A percentile compares a stretch with the other conserved stretches of the same genome.
These are phyloP conservation scores for Phialocephala subalpina DNA, from an alignment of 2,329 filamentous ascomycete genomes.

Conservation along the genomic window DNA sequence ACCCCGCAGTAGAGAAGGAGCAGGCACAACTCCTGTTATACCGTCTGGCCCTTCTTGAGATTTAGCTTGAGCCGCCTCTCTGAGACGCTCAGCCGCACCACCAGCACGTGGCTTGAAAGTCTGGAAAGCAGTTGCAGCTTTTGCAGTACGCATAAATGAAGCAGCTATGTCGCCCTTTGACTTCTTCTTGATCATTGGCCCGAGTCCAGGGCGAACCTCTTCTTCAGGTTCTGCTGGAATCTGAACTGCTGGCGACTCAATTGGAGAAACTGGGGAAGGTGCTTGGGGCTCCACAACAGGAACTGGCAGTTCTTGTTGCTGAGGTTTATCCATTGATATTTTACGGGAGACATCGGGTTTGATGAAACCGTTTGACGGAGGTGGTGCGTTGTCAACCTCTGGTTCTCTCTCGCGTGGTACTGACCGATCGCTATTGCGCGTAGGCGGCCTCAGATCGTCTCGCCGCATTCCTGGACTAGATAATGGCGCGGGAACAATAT, in stretches of 20 bases:
- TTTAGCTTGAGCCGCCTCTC: slow-evolving; percentile 59
- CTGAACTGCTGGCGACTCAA: slow-evolving; percentile 17
- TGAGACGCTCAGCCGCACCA: slow-evolving; percentile 81
- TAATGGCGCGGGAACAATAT: slow-evolving; percentile 46
- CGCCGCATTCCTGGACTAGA: slow-evolving; percentile 45
- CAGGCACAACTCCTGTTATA: slow-evolving; percentile 87
- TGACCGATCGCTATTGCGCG: slow-evolving; percentile 43
- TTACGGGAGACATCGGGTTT: slow-evolving; percentile 23
- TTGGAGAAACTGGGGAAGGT: not conserved
- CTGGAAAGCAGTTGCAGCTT: slow-evolving; percentile 62
- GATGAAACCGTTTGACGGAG: slow-evolving; percentile 18
- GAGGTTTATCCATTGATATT: not conserved
- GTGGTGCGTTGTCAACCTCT: slow-evolving; percentile 19
- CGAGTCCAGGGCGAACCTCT: slow-evolving; percentile 75
- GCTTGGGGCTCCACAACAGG: not conserved
- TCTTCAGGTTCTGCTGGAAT: slow-evolving; percentile 36
- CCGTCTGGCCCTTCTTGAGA: slow-evolving; percentile 80
- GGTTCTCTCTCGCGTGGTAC: slow-evolving; percentile 32
- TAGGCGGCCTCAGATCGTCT: slow-evolving; percentile 44
- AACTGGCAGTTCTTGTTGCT: not conserved
- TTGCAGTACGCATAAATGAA: slow-evolving; percentile 82
- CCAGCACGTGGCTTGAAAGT: slow-evolving; percentile 89
- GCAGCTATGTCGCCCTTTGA: slow-evolving; percentile 78
- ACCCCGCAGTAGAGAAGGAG: slow-evolving; percentile 63
- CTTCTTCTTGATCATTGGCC: slow-evolving; percentile 89